Evolutionary conservation across 2,329 filamentous ascomycete genomes (phyloP), one percentile per base, ranked within the genome.

Genomic region (Penicillium sp.): DNA sequence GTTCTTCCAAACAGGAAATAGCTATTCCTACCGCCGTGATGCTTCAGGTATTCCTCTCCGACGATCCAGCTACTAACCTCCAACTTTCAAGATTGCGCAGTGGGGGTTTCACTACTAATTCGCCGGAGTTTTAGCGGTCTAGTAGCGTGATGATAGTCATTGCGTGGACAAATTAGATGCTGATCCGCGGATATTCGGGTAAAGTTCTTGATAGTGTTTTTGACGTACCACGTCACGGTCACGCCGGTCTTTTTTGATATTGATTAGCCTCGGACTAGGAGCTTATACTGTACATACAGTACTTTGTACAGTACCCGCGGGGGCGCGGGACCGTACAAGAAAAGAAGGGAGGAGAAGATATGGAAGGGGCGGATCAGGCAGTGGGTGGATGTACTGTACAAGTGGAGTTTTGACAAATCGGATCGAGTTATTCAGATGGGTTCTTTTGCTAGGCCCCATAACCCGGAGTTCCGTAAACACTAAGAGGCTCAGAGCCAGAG

Each of bases 361-460:
- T 40, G 33, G 35, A 28, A 26, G 13, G 24, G 33, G 35, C 50
- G 37, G 15, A n/a, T 26, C 22, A 28, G 51, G 33, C 13, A 24
- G 51, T 35, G 15, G 22, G 37, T 38, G 33, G 51, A 40, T 38
- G 26, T 38, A 30, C 28, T 26, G 10, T 10, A 24, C 19, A 26
- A 37, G 19, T 53, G 12, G 19, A n/a, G 10, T 5, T 0, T 40
- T 7, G 9, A n/a, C 51, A 35, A 40, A 53, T 53, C 51, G 51
- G 51, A 53, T 22, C 33, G 8, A 17, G 2, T 1, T 2, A 10
- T 8, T 2, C 1, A n/a, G 22, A 40, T 24, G 51, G 33, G 51
- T 53, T 22, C 51, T 40, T 53, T 38, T 53, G 51, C 19, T 40
- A 17, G 4, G 26, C 51, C 13, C 33, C 51, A 53, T 35, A 53